A percentile compares a stretch with the other conserved stretches of the same genome.
Evolutionary conservation across 2,329 filamentous ascomycete species (phyloP).

Genomic region (Leptographium lundbergii): DNA sequence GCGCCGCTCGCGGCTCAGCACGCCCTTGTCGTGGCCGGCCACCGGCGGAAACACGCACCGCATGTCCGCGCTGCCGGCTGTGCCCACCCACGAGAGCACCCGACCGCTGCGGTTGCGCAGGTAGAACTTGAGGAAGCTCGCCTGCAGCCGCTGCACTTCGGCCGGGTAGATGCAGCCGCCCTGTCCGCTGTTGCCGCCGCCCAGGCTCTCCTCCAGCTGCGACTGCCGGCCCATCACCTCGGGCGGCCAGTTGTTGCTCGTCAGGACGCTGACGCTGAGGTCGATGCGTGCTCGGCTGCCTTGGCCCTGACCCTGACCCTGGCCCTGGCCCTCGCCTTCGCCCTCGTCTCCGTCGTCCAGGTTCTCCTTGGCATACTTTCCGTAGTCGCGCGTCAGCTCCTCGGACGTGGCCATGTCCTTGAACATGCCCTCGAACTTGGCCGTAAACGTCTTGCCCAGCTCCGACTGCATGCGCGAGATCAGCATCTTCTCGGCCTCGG

Average conservation of each 20-base stretch:
- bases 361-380: slow-evolving; percentile 43
- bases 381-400: slow-evolving; percentile 69
- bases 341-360: slow-evolving; percentile 33
- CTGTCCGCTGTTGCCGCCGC: background rate
- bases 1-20: slow-evolving; percentile 50
- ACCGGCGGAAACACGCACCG: slow-evolving; percentile 64
- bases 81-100: slow-evolving; percentile 69
- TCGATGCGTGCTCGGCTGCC: slow-evolving; percentile 49
- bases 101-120: slow-evolving; percentile 76
- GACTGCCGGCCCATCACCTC: slow-evolving; percentile 62
- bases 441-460: slow-evolving; percentile 85
- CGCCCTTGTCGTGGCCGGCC: slow-evolving; percentile 53
- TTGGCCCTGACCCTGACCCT: slow-evolving; percentile 20
- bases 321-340: slow-evolving; percentile 26
- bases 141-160: slow-evolving; percentile 61
- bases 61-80: slow-evolving; percentile 70
- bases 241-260: slow-evolving; percentile 88
- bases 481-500: slow-evolving; percentile 90
- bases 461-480: slow-evolving; percentile 96
- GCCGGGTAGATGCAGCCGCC: slow-evolving; percentile 57
- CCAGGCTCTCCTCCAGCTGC: slow-evolving; percentile 33
- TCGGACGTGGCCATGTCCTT: slow-evolving; percentile 85
- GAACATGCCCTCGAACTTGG: slow-evolving; percentile 94
- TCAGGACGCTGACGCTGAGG: slow-evolving; percentile 72
- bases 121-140: slow-evolving; percentile 84